These are phyloP conservation scores for Vanrija humicola DNA, from an alignment of 1,284 basidiomycete species.

Conservation along the genomic window DNA sequence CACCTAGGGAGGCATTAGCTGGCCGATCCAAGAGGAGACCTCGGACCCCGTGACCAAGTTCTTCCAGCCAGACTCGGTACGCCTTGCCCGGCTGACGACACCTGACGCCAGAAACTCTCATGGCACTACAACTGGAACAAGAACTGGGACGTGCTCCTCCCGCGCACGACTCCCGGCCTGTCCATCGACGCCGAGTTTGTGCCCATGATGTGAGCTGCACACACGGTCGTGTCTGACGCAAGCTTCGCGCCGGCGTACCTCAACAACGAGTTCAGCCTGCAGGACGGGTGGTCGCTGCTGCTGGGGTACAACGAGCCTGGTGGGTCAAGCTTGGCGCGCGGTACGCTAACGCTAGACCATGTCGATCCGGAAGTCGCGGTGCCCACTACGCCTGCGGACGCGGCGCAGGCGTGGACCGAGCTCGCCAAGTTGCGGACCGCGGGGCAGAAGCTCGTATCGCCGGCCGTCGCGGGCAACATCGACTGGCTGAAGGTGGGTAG, in stretches of 20 bases:
- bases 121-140: conserved; percentile 50
- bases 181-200: conserved; percentile 40
- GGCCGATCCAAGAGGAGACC: conserved; percentile 40
- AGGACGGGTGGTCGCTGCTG: conserved; percentile 27
- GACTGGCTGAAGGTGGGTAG: conserved; percentile 31
- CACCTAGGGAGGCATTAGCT: conserved; percentile 37
- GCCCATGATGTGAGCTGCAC: conserved; percentile 40
- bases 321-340: conserved; percentile 5
- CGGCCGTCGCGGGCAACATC: conserved; percentile 32
- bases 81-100: conserved; percentile 1
- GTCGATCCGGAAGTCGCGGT: conserved; percentile 27
- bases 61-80: conserved; percentile 36
- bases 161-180: conserved; percentile 27
- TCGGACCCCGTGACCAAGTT: conserved; percentile 40
- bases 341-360: conserved; percentile 26
- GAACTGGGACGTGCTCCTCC: conserved; percentile 34
- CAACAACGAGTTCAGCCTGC: conserved; percentile 28
- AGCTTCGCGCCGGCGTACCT: conserved; percentile 40
- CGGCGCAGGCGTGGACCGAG: conserved; percentile 32
- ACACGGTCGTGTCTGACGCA: neutral
- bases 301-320: conserved; percentile 47
- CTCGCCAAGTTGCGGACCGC: conserved; percentile 26
- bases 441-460: conserved; percentile 33
- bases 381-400: conserved; percentile 18
- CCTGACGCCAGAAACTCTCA: conserved; percentile 16